Evolutionary conservation across 1,139 yeast species (phyloP), one percentile per base, ranked within the genome.

Genomic region (Suhomyces bokatorum): DNA sequence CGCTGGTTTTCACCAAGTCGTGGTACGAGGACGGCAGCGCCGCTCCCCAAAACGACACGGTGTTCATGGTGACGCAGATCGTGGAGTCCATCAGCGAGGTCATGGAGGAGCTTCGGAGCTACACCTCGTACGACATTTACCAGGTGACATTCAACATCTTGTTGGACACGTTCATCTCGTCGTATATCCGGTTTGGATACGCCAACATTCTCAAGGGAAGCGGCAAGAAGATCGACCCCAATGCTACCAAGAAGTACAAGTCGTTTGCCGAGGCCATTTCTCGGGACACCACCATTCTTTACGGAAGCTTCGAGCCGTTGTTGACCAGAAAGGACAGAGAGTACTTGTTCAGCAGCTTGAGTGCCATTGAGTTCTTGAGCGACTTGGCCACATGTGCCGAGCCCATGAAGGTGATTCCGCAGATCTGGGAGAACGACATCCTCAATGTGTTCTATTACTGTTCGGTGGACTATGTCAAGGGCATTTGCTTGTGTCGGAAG

Each of bases 71-170:
- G 0, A 75, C 75, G 45, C 82, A 77, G 54, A 80, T 85, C 20
- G 77, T 80, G 7, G 91, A 84, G 51, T 87, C 96, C 0, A 71
- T 87, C n/a, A 75, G 72, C 31, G 96, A 88, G 56, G 88, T 86
- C 60, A 70, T 86, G 65, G 76, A 73, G 31, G 96, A 88, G 49
- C 75, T 86, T 41, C 67, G 78, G 50, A 69, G 74, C 34, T 75
- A 75, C 45, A 70, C 76, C 3, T 64, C 77, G 2, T 73, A 73
- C 45, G 77, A 77, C 47, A 64, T 77, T 30, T 73, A 70, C 50
- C 73, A 68, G 54, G 69, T 75, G 35, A 71, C 77, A n/a, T 69
- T 75, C 52, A 69, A 63, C 48, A 72, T 64, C 41, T 69, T 66
- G 56, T 66, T 69, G 56, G 80, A 68, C 60, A 62, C 65, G 4